Evolutionary conservation across 768 basidiomycete species (phyloP), one percentile per base, ranked within the genome.

Genomic region (Porphyrellus cyaneotinctus): DNA sequence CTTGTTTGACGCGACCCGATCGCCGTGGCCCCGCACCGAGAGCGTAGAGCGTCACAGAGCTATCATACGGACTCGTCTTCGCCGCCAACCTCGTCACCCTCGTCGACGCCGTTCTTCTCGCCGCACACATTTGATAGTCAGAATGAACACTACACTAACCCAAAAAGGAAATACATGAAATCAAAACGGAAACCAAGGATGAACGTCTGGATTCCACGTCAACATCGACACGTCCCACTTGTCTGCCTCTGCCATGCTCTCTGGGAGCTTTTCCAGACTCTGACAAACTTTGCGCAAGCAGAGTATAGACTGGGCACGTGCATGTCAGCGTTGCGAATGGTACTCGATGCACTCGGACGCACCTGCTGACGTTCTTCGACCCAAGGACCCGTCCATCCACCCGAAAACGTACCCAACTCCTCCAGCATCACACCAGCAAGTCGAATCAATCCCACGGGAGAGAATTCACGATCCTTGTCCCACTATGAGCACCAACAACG

Each of bases 111-210:
- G 57, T 65, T 39, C 60, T 57, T 43, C 69, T 60, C 46, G 43
- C 28, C 2, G 63, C 59, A 49, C 58, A 49, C 69, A n/a, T n/a
- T n/a, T n/a, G n/a, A n/a, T n/a, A n/a, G n/a, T n/a, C n/a, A n/a
- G n/a, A n/a, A n/a, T n/a, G n/a, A n/a, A n/a, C n/a, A n/a, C n/a
- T n/a, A n/a, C n/a, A 28, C 26, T 45, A 15, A 4, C 47, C 47
- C 15, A 56, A 56, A 11, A 36, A 38, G 12, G 36, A 43, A 42
- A 42, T 20, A 23, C 18, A n/a, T n/a, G n/a, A n/a, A n/a, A n/a
- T n/a, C n/a, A n/a, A n/a, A n/a, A n/a, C 43, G 81, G 81, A 62
- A 83, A 81, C 81, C 81, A 83, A 1, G 78, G 78, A 58, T 81
- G 72, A 2, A 69, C 55, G 18, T 64, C 63, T 0, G 72, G 68